Conservation (phyloP, 1,139 yeast species). For the Pichia sp. region DNA sequence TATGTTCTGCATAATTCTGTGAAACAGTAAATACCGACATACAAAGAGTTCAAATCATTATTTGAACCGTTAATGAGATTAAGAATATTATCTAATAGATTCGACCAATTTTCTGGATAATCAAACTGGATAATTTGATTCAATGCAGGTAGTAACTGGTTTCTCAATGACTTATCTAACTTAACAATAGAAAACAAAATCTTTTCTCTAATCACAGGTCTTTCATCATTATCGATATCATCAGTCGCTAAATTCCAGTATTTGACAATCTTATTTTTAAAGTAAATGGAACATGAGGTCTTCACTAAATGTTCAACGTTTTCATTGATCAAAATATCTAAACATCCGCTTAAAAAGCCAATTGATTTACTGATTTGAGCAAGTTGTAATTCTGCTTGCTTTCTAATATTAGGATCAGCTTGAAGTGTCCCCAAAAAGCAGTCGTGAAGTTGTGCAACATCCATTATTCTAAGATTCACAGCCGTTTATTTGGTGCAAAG, state of each 20-base stretch:
- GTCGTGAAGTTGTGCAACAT: constrained; percentile 54
- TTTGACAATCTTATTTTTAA: constrained; percentile 66
- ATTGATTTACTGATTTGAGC: constrained; percentile 46
- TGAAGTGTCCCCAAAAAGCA: constrained; percentile 80
- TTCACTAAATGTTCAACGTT: constrained; percentile 51
- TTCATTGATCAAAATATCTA: constrained; percentile 58
- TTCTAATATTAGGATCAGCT: constrained; percentile 54
- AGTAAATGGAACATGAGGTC: constrained; percentile 78
- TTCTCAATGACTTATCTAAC: constrained; percentile 39
- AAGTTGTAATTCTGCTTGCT: constrained; percentile 62
- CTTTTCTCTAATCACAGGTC: constrained; percentile 59
- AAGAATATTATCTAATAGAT: constrained; percentile 51
- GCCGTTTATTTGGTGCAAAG: neutral
- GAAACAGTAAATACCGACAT: constrained; percentile 71
- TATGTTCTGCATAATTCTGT: constrained; percentile 67
- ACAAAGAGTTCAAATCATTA: constrained; percentile 48
- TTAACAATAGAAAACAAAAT: constrained; percentile 37
- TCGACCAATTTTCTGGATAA: constrained; percentile 66
- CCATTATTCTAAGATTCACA: constrained; percentile 32
- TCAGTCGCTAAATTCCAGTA: constrained; percentile 47
- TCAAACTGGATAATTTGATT: constrained; percentile 59
- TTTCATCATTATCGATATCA: constrained; percentile 57
- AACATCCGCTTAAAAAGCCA: constrained; percentile 79
- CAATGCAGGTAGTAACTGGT: constrained; percentile 66
- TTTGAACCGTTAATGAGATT: constrained; percentile 39